Conservation (phyloP, 164 flowering plant genomes). For the Taxillus chinensis region DNA sequence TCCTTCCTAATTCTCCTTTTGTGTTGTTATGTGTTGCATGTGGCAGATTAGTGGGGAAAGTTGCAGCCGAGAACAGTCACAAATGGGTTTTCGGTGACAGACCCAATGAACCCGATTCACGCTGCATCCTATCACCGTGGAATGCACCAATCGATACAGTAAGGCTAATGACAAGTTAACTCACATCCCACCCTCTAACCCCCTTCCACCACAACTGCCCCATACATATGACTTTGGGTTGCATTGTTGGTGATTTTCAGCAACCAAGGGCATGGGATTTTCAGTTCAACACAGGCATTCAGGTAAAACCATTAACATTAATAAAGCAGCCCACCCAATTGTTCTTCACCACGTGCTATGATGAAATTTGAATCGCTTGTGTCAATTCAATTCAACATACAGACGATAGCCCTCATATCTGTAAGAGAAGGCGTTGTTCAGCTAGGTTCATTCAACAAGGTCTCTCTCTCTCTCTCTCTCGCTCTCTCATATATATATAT, state of each 20-base stretch:
- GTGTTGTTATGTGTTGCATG: neutral
- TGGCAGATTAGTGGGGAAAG: slow-evolving; percentile 65
- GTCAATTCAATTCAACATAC: slow-evolving; percentile 5
- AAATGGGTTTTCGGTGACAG: slow-evolving; percentile 61
- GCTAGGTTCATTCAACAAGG: slow-evolving; percentile 77
- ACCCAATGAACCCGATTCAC: slow-evolving; percentile 32
- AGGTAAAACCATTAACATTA: slow-evolving; percentile 22
- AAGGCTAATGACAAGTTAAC: slow-evolving; percentile 17
- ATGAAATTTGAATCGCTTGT: neutral
- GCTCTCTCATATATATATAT: no score
- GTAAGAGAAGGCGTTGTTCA: slow-evolving; percentile 79
- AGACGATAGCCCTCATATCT: slow-evolving; percentile 70
- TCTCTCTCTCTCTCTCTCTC: slow-evolving; percentile 3
- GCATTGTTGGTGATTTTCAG: slow-evolving; percentile 22
- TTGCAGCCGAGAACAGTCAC: slow-evolving; percentile 74
- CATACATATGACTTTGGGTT: neutral
- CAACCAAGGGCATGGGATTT: slow-evolving; percentile 75
- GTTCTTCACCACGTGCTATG: no score
- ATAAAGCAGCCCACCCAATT: no score
- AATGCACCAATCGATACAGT: slow-evolving; percentile 60
- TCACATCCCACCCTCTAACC: neutral
- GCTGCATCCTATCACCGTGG: slow-evolving; percentile 45
- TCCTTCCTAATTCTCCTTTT: neutral
- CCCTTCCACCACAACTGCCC: no score
- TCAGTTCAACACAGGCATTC: slow-evolving; percentile 77